Percentiles rank a stretch among this genome's conserved stretches.
Conservation (phyloP, 495 filamentous ascomycete species). For the Penicillium longicatenatum region DNA sequence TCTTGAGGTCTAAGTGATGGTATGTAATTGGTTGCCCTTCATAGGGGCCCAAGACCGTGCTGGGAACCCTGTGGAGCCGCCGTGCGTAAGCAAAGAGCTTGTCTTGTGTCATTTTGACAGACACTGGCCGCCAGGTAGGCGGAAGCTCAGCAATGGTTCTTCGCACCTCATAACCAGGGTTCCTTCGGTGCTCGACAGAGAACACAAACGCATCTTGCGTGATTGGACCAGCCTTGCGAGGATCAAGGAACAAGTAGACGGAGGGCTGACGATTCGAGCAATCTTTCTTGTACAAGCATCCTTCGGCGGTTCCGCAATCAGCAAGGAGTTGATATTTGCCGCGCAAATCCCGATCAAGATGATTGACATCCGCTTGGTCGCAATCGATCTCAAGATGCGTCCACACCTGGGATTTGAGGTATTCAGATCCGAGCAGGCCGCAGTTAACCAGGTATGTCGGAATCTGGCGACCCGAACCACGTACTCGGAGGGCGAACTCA, state of each 20-base stretch:
- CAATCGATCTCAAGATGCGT: constrained; percentile 35
- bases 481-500: constrained; percentile 19
- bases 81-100: constrained; percentile 10
- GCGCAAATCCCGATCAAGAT: constrained; percentile 45
- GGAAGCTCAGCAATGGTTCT: constrained; percentile 45
- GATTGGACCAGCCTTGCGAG: constrained; percentile 43
- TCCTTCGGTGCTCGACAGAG: constrained; percentile 50
- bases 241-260: constrained; percentile 72
- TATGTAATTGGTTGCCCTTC: background rate
- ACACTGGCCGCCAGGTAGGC: constrained; percentile 30
- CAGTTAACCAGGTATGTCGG: constrained; percentile 33
- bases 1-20: background rate
- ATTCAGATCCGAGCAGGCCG: constrained; percentile 37
- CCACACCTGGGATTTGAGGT: constrained; percentile 42
- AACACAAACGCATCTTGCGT: constrained; percentile 67
- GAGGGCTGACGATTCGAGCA: background rate
- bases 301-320: constrained; percentile 67
- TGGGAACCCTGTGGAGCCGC: background rate
- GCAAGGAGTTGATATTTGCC: constrained; percentile 60
- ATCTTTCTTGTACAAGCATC: constrained; percentile 54
- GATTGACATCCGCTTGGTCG: constrained; percentile 26
- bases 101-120: background rate
- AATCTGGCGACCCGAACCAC: constrained; percentile 26
- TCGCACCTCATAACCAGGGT: constrained; percentile 57
- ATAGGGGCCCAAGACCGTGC: background rate